Conservation (phyloP, 208 protist species). For the Ichthyophonus hoferi region DNA sequence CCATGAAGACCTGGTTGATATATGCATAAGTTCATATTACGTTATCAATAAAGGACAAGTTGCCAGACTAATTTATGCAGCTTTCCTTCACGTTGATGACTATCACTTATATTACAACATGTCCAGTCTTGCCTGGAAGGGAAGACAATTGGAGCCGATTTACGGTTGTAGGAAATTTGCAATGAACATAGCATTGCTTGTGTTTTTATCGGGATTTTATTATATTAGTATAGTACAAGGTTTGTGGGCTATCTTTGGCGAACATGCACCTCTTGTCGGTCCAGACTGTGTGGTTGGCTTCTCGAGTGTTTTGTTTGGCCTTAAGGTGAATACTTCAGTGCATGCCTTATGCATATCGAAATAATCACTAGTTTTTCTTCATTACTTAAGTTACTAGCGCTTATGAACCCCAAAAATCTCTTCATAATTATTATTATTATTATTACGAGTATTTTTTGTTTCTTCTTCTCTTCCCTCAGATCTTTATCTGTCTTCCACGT, state of each 20-base stretch:
- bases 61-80: not conserved
- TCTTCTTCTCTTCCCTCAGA: too few species aligned
- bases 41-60: not conserved
- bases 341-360: too few species aligned
- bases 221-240: not conserved
- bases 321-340: too few species aligned
- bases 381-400: too few species aligned
- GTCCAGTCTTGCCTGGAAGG: not conserved
- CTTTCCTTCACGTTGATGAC: constrained; percentile 1
- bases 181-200: not conserved
- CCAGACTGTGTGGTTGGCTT: not conserved
- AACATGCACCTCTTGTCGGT: not conserved
- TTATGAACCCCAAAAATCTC: too few species aligned
- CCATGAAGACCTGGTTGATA: too few species aligned
- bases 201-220: not conserved
- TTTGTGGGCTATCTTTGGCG: not conserved
- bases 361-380: too few species aligned
- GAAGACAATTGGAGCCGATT: not conserved
- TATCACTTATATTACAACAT: constrained; percentile 28
- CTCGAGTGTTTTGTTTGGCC: constrained; percentile 5
- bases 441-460: too few species aligned
- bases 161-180: not conserved
- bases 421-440: too few species aligned
- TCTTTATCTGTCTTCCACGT: too few species aligned
- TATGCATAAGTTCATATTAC: not conserved